Conservation (phyloP, 2,329 filamentous ascomycete genomes). For the Aspergillus awamori region DNA sequence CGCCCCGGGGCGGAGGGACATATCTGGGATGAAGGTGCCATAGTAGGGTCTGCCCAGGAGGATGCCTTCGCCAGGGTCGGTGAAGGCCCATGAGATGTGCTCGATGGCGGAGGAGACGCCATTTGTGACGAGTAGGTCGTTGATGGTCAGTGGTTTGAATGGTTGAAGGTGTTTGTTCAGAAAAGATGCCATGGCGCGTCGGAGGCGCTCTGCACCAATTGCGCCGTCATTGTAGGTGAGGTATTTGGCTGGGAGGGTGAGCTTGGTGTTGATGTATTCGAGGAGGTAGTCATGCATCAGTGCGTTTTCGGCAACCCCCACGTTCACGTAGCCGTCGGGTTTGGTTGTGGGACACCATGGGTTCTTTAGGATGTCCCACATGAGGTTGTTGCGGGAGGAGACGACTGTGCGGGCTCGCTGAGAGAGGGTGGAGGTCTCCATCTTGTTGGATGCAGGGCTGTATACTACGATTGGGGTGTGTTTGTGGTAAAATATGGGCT, state of each 20-base stretch:
- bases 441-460: neutral
- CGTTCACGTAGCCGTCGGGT: slow-evolving; percentile 50
- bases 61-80: slow-evolving; percentile 40
- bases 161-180: slow-evolving; percentile 38
- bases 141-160: slow-evolving; percentile 25
- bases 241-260: slow-evolving; percentile 35
- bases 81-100: slow-evolving; percentile 36
- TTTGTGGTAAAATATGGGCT: neutral
- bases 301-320: slow-evolving; percentile 57
- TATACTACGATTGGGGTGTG: neutral
- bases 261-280: slow-evolving; percentile 46
- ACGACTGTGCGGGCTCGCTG: neutral
- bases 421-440: neutral
- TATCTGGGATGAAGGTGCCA: slow-evolving; percentile 52
- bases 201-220: slow-evolving; percentile 30
- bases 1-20: slow-evolving; percentile 47
- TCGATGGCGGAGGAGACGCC: slow-evolving; percentile 41
- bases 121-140: slow-evolving; percentile 38
- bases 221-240: slow-evolving; percentile 46
- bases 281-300: slow-evolving; percentile 55
- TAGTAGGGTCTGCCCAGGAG: slow-evolving; percentile 47
- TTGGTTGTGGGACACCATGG: slow-evolving; percentile 46
- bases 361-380: slow-evolving; percentile 52
- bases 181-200: slow-evolving; percentile 34
- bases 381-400: slow-evolving; percentile 18